These are phyloP conservation scores for Solanum lignicaule DNA, from an alignment of 257 asterid species.

Conservation along the genomic window DNA sequence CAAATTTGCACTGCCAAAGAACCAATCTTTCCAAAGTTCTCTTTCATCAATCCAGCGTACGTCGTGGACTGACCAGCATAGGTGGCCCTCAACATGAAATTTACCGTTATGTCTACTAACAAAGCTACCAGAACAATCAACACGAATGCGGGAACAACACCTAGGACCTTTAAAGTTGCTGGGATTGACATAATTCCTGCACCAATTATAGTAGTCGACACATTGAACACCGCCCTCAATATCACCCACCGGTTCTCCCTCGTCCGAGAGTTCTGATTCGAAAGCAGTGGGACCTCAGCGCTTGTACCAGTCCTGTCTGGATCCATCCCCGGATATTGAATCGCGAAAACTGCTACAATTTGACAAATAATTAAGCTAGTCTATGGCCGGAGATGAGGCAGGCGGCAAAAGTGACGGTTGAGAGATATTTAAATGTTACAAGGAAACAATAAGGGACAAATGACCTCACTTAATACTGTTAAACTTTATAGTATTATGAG, in stretches of 20 bases:
- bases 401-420: neutral
- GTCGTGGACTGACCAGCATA: slow-evolving; percentile 59
- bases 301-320: slow-evolving; percentile 36
- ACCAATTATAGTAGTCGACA: slow-evolving; percentile 82
- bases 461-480: neutral
- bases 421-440: neutral
- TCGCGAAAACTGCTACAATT: neutral
- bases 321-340: slow-evolving; percentile 26
- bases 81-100: neutral
- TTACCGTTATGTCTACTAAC: neutral
- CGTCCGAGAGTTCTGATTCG: neutral
- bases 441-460: too few species aligned
- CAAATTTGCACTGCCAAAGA: neutral
- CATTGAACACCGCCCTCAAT: slow-evolving; percentile 82
- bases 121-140: neutral
- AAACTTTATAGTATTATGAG: too few species aligned
- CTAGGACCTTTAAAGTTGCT: slow-evolving; percentile 83
- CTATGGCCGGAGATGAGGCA: neutral
- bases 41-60: slow-evolving; percentile 15
- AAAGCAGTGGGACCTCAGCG: slow-evolving; percentile 51
- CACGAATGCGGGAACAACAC: slow-evolving; percentile 6
- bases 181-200: slow-evolving; percentile 97
- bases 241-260: slow-evolving; percentile 24
- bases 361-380: neutral
- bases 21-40: neutral